phyloP scores from a whole-genome alignment of 1,139 yeast species.

The Oligophagozyma castellii region DNA sequence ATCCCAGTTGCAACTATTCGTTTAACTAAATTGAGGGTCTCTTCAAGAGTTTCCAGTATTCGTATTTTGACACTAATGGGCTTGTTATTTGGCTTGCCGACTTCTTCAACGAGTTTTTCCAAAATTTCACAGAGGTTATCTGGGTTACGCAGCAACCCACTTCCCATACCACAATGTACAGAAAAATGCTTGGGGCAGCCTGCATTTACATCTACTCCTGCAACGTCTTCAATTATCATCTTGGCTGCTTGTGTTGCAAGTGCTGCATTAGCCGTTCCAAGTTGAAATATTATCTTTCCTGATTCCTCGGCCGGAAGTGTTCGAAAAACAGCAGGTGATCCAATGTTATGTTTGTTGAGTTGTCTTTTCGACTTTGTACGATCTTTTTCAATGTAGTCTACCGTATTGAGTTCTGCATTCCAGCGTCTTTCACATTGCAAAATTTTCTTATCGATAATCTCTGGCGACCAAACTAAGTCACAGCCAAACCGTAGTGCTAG shows the following conservation, averaged over 20 bases:
- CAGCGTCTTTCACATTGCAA: conserved; percentile 50
- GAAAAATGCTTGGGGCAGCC: conserved; percentile 93
- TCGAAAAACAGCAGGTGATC: conserved; percentile 53
- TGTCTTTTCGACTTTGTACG: too few relatives aligned
- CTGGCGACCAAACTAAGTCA: conserved; percentile 93
- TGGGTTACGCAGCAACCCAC: conserved; percentile 75
- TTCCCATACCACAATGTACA: conserved; percentile 94
- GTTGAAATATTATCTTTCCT: conserved; percentile 63
- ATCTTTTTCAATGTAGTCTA: conserved; percentile 42
- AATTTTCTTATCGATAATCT: conserved; percentile 75
- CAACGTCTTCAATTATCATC: conserved; percentile 71
- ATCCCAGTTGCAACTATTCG: conserved; percentile 71
- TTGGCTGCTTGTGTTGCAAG: conserved; percentile 81
- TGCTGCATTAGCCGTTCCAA: conserved; percentile 76
- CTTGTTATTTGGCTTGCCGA: conserved; percentile 63
- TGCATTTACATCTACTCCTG: conserved; percentile 84
- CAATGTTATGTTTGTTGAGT: conserved; percentile 18
- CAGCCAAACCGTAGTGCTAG: conserved; percentile 75
- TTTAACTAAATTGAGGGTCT: conserved; percentile 49
- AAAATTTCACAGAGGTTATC: conserved; percentile 61
- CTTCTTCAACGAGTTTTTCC: conserved; percentile 51
- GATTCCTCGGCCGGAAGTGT: conserved; percentile 52
- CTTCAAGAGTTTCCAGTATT: conserved; percentile 44
- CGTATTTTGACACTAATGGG: conserved; percentile 88
- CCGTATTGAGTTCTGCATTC: conserved; percentile 42